Evolutionary conservation across 805 yeast genomes (phyloP).

Genomic region (Ogataea paraovalis): DNA sequence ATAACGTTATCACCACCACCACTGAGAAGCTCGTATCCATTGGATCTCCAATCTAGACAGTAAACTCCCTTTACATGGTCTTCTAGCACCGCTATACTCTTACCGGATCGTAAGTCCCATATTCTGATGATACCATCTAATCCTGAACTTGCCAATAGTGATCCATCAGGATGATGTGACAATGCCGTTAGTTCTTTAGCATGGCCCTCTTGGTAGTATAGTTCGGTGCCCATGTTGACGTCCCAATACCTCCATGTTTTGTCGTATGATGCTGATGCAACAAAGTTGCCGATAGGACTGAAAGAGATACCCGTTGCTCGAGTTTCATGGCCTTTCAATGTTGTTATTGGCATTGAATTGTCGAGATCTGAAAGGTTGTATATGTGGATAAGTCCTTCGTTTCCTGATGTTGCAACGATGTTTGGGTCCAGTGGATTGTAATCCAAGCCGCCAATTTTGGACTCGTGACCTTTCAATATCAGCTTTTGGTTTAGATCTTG

Average conservation of each 20-base stretch:
- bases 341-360: slow-evolving; percentile 1
- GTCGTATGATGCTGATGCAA: slow-evolving; percentile 77
- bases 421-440: slow-evolving; percentile 39
- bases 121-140: slow-evolving; percentile 66
- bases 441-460: slow-evolving; percentile 66
- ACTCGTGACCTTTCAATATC: slow-evolving; percentile 46
- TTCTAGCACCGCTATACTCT: slow-evolving; percentile 47
- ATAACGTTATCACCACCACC: slow-evolving; percentile 82
- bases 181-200: slow-evolving; percentile 63
- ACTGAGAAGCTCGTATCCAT: slow-evolving; percentile 73
- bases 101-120: slow-evolving; percentile 88
- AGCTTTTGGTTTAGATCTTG: slow-evolving; percentile 32
- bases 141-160: slow-evolving; percentile 73
- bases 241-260: slow-evolving; percentile 92
- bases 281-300: slow-evolving; percentile 52
- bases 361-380: not conserved
- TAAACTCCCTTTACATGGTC: slow-evolving; percentile 75
- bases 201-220: slow-evolving; percentile 83
- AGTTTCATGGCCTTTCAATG: slow-evolving; percentile 40
- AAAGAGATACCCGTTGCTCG: slow-evolving; percentile 59
- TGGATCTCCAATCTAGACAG: slow-evolving; percentile 66
- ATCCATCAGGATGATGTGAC: slow-evolving; percentile 71
- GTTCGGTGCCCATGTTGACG: slow-evolving; percentile 39
- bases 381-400: slow-evolving; percentile 36
- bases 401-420: slow-evolving; percentile 40